Conservation (phyloP, 108 stramenopile species). For the Fragilaria crotonensis region DNA sequence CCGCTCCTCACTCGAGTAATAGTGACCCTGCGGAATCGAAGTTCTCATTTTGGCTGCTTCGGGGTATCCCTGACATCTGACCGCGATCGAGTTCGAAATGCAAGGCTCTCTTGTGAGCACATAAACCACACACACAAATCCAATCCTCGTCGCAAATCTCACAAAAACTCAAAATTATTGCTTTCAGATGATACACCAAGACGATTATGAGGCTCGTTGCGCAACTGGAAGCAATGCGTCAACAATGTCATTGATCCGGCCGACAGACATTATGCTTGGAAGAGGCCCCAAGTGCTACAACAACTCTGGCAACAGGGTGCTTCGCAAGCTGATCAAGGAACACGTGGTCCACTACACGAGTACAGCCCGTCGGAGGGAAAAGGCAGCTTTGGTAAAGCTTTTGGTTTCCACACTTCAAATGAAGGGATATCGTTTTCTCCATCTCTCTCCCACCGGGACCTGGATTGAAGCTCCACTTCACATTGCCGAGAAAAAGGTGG, state of each 20-base stretch:
- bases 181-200: no score
- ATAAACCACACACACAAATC: no score
- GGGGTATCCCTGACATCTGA: no score
- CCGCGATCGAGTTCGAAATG: no score
- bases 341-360: background rate
- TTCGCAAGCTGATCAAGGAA: background rate
- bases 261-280: background rate
- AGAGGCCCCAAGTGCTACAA: background rate
- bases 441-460: background rate
- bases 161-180: no score
- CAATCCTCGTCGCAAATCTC: no score
- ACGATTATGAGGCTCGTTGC: no score
- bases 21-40: no score
- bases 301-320: background rate
- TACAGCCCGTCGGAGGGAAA: background rate
- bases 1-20: no score
- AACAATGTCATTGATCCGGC: background rate
- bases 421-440: background rate
- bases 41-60: no score
- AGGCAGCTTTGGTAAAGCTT: background rate
- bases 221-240: no score
- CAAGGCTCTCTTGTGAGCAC: no score
- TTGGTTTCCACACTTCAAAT: background rate
- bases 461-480: background rate
- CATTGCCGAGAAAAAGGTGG: background rate